Conservation (phyloP, 768 basidiomycete genomes). For the Neoboletus brunneissimus region DNA sequence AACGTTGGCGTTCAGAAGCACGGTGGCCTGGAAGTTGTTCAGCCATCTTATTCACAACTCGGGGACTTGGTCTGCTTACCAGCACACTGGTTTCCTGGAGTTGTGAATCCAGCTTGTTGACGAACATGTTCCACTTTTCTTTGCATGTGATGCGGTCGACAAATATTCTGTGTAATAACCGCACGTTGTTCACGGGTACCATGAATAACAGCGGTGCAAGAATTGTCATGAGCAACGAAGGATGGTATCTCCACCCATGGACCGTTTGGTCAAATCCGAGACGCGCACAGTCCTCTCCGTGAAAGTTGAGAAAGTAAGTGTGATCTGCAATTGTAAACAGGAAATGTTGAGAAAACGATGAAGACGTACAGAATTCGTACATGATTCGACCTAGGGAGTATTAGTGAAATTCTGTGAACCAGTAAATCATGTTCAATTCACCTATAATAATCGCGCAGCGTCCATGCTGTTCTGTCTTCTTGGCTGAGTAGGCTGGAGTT, state of each 20-base stretch:
- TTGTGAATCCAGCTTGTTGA: conserved; percentile 44
- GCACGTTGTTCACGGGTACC: conserved; percentile 46
- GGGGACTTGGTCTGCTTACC: conserved; percentile 32
- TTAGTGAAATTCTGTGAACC: conserved; percentile 4
- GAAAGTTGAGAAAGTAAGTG: conserved; percentile 40
- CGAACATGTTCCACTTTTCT: conserved; percentile 44
- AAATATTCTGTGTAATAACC: conserved; percentile 45
- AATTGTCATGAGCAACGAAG: conserved; percentile 38
- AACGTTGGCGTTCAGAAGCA: conserved; percentile 57
- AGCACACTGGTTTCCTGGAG: conserved; percentile 53
- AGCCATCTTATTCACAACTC: not conserved
- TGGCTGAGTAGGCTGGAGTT: conserved; percentile 8
- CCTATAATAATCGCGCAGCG: conserved; percentile 25
- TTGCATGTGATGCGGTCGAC: conserved; percentile 44
- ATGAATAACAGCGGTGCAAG: conserved; percentile 48
- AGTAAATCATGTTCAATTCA: not conserved
- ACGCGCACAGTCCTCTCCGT: conserved; percentile 44
- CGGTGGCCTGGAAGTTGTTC: conserved; percentile 43
- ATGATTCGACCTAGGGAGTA: conserved; percentile 28
- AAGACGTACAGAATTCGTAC: conserved; percentile 26
- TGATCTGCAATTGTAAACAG: conserved; percentile 25
- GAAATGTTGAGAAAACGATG: not conserved
- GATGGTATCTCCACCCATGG: conserved; percentile 22
- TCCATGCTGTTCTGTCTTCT: conserved; percentile 2
- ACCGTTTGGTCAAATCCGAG: conserved; percentile 35